These are phyloP conservation scores for fission yeast (Schizosaccharomyces pombe) DNA, from an alignment of 805 yeast genomes.

Conservation along the genomic window ASM294v3 CU329670.1:878001-878500, in stretches of 20 bases:
- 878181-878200: conserved; percentile 64
- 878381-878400: conserved; percentile 19
- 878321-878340: conserved; percentile 73
- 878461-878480: conserved; percentile 5
- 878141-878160: conserved; percentile 94
- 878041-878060: conserved; percentile 92
- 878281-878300: conserved; percentile 50
- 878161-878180: conserved; percentile 88
- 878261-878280: conserved; percentile 83
- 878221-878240: conserved; percentile 82
- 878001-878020: conserved; percentile 97
- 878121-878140: conserved; percentile 98
- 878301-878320: conserved; percentile 62
- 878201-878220: conserved; percentile 36
- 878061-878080: conserved; percentile 95
- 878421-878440: conserved; percentile 4
- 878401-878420: conserved; percentile 13
- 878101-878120: conserved; percentile 93
- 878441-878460: neutral
- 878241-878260: conserved; percentile 81
- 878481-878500: conserved; percentile 5
- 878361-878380: conserved; percentile 12
- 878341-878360: conserved; percentile 69
- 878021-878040: conserved; percentile 95
- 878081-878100: conserved; percentile 90